These are phyloP conservation scores for Forsythia viridissima DNA, from an alignment of 257 asterid species.

Conservation along the genomic window DNA sequence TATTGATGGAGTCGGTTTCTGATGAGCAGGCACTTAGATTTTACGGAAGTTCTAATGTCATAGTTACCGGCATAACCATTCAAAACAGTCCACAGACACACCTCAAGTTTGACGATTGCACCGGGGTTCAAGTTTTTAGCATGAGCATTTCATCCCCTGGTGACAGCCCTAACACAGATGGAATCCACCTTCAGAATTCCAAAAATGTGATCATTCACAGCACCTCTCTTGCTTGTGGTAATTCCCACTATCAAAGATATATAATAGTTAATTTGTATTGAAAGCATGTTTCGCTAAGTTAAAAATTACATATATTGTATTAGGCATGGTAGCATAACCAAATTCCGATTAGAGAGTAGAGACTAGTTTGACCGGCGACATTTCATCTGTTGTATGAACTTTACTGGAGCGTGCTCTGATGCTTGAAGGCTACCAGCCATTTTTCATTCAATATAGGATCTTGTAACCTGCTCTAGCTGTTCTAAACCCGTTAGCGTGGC, in stretches of 20 bases:
- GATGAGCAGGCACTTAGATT: slow-evolving; percentile 50
- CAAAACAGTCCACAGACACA: slow-evolving; percentile 53
- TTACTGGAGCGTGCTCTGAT: no score
- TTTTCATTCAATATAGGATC: no score
- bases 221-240: slow-evolving; percentile 49
- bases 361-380: no score
- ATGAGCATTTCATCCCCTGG: slow-evolving; percentile 52
- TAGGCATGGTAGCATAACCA: no score
- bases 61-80: slow-evolving; percentile 47
- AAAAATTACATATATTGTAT: no score
- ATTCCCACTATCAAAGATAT: slow-evolving; percentile 2
- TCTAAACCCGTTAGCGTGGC: not conserved
- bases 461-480: no score
- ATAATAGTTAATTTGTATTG: not conserved
- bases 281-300: not conserved
- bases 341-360: no score
- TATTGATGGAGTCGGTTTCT: not conserved
- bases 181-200: slow-evolving; percentile 56
- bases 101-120: slow-evolving; percentile 48
- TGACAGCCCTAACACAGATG: slow-evolving; percentile 62
- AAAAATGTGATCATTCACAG: slow-evolving; percentile 42
- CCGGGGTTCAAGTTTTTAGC: slow-evolving; percentile 37
- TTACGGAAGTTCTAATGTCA: slow-evolving; percentile 36
- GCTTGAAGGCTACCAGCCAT: no score
- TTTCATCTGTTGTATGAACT: no score